These are phyloP conservation scores for Solanum bulbocastanum DNA, from an alignment of 257 asterid species.

Conservation along the genomic window DNA sequence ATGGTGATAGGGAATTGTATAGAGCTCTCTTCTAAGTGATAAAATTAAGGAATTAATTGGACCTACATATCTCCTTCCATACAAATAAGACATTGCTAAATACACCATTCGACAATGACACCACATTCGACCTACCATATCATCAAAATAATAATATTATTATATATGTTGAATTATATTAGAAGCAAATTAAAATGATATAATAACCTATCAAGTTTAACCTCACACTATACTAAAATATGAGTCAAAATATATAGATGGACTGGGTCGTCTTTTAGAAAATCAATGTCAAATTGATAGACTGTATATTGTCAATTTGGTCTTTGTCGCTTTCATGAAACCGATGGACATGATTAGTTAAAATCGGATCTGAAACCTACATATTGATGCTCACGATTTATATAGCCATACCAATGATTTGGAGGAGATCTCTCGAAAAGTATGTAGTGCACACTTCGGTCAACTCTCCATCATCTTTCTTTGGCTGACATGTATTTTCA, in stretches of 20 bases:
- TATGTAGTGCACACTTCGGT: too few relatives aligned
- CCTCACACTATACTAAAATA: not conserved
- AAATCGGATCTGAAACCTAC: too few relatives aligned
- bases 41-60: slow-evolving; percentile 22
- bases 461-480: too few relatives aligned
- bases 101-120: slow-evolving; percentile 61
- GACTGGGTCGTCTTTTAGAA: too few relatives aligned
- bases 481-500: not conserved
- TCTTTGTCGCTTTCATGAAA: not conserved
- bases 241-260: too few relatives aligned
- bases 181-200: not conserved
- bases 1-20: slow-evolving; percentile 26
- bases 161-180: not conserved
- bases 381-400: too few relatives aligned
- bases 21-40: slow-evolving; percentile 50
- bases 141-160: not conserved
- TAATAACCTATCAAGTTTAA: too few relatives aligned
- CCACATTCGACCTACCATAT: slow-evolving; percentile 63
- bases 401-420: too few relatives aligned
- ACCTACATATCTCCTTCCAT: slow-evolving; percentile 39
- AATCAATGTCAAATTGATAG: too few relatives aligned
- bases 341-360: not conserved
- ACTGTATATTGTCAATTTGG: too few relatives aligned
- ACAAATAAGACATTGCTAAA: slow-evolving; percentile 59
- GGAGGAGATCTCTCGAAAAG: too few relatives aligned